Conservation (phyloP, 192 early-diverging fungal species). For the Backusella macrospora region DNA sequence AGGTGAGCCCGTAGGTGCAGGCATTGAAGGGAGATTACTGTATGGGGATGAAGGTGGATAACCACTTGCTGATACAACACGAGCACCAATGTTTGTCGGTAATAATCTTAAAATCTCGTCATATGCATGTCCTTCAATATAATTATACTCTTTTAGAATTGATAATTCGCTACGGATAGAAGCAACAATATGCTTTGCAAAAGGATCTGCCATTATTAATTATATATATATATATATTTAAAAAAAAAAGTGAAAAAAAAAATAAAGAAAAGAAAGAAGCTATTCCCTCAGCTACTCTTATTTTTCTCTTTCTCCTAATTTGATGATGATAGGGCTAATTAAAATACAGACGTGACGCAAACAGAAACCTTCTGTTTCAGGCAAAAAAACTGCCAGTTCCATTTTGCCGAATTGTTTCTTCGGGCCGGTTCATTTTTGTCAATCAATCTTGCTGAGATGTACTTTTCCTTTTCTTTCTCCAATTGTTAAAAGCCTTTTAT, state of each 20-base stretch:
- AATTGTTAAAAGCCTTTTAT: no score
- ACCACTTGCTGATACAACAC: not conserved
- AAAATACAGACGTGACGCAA: conserved; percentile 15
- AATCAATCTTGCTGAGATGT: not conserved
- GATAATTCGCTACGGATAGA: conserved; percentile 32
- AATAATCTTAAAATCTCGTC: conserved; percentile 32
- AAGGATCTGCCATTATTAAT: conserved; percentile 5
- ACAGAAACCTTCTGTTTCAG: conserved; percentile 12
- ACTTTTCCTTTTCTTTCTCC: not conserved
- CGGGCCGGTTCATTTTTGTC: not conserved
- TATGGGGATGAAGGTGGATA: conserved; percentile 14
- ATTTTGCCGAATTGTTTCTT: not conserved
- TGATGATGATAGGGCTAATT: not conserved
- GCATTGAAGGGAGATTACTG: not conserved
- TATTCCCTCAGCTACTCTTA: not conserved
- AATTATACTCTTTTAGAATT: conserved; percentile 31
- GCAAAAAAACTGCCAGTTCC: not conserved
- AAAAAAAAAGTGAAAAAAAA: not conserved
- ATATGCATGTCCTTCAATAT: conserved; percentile 26
- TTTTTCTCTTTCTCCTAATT: not conserved
- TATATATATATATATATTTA: not conserved
- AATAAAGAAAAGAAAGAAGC: not conserved
- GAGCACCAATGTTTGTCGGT: conserved; percentile 4
- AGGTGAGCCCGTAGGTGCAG: not conserved
- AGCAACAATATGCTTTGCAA: conserved; percentile 28